Evolutionary conservation across 768 basidiomycete species (phyloP), one percentile per base, ranked within the genome.

Genomic region (Boletus fagicola): DNA sequence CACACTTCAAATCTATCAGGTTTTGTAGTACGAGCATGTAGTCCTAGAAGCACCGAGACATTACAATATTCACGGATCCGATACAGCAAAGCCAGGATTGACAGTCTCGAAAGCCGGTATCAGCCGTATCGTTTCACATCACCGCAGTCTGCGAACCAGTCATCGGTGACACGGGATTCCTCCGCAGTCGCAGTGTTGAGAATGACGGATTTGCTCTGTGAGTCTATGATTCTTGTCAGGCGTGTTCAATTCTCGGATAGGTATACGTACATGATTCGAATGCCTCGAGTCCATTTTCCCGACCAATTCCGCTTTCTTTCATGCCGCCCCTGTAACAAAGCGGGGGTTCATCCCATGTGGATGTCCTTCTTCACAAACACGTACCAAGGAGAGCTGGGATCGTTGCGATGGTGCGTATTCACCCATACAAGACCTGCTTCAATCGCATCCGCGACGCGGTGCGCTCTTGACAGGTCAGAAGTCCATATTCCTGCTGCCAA

Each of bases 351-450:
- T 49, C 13, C 28, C 46, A 45, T 26, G 26, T 31, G 20, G 9
- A 48, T 30, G 18, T 35, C 8, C 26, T 22, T 43, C 5, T 24
- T 44, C 13, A 57, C 40, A 20, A 38, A 53, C 51, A 64, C 61
- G 31, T 48, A 90, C 92, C 92, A 94, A 40, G 92, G 91, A 33
- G 89, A 92, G 60, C 87, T 88, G 9, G 92, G 92, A 66, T 94
- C 91, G 63, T 94, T 94, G 46, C 92, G 81, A 66, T 94, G 92
- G 62, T 93, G 90, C 0, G 88, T 92, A 67, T 94, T 94, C 38
- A 93, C 82, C 92, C 92, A 94, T 45, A 90, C 87, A 31, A 94
- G 66, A 5, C 92, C 92, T 18, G 86, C 77, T 62, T 94, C 79
- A 36, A 94, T 84, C 35, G 76, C 75, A 49, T 79, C 80, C 7